Evolutionary conservation across 2,329 filamentous ascomycete genomes (phyloP).

Genomic region (Colletotrichum tanaceti): DNA sequence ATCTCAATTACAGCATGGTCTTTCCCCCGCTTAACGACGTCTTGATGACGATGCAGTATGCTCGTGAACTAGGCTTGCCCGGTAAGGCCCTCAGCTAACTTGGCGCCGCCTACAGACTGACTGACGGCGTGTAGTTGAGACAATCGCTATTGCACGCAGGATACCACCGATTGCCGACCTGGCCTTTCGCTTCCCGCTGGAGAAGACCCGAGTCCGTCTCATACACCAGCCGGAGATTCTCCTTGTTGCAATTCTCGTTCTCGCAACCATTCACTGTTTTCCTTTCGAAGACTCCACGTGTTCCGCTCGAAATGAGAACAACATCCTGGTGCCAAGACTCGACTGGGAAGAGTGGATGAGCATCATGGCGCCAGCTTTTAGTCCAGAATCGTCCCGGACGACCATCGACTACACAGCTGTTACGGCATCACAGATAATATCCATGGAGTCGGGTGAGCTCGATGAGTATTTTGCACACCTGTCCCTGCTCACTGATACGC

Average conservation of each 20-base stretch:
- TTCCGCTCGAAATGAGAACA: constrained; percentile 61
- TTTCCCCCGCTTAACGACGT: constrained; percentile 80
- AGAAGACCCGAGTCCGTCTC: constrained; percentile 57
- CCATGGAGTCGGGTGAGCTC: constrained; percentile 69
- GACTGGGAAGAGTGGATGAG: constrained; percentile 79
- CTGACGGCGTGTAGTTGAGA: constrained; percentile 41
- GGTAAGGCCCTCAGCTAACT: constrained; percentile 57
- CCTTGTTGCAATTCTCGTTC: constrained; percentile 75
- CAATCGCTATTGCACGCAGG: constrained; percentile 62
- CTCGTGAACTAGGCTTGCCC: constrained; percentile 80
- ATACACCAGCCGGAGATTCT: constrained; percentile 79
- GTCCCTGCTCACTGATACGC: constrained; percentile 48
- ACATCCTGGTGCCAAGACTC: constrained; percentile 60
- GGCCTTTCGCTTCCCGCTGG: constrained; percentile 68
- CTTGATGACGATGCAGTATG: constrained; percentile 74
- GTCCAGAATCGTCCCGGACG: constrained; percentile 44
- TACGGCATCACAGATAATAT: constrained; percentile 70
- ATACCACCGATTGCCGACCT: constrained; percentile 64
- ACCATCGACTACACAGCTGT: constrained; percentile 61
- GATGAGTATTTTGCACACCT: constrained; percentile 71
- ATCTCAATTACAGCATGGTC: constrained; percentile 73
- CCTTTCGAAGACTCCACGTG: constrained; percentile 72
- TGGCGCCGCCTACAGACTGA: neutral
- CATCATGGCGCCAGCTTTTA: constrained; percentile 52
- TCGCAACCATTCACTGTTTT: constrained; percentile 83